phyloP scores from a whole-genome alignment of 306 rosid species.

The Boehmeria nivea region DNA sequence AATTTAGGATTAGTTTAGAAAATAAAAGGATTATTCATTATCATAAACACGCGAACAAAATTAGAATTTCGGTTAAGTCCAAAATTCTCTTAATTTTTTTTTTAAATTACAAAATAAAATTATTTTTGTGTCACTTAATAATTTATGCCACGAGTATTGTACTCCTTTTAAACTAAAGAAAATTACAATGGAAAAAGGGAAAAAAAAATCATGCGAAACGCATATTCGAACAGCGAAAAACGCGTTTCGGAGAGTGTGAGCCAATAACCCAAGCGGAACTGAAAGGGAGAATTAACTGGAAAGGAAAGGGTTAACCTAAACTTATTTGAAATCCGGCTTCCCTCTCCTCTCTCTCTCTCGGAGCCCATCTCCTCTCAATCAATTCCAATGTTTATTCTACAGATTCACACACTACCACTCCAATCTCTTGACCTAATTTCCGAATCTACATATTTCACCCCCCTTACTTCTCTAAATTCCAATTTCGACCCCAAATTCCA shows the following conservation, averaged over 20 bases:
- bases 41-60: too few relatives aligned
- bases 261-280: slow-evolving; percentile 20
- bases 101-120: too few relatives aligned
- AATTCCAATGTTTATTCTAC: too few relatives aligned
- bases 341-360: slow-evolving; percentile 2
- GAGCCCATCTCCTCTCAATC: not conserved
- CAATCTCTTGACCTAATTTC: slow-evolving; percentile 12
- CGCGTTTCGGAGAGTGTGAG: slow-evolving; percentile 4
- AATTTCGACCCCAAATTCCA: slow-evolving; percentile 20
- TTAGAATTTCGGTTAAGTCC: too few relatives aligned
- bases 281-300: slow-evolving; percentile 21
- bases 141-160: too few relatives aligned
- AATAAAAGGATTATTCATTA: too few relatives aligned
- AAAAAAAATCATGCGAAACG: not conserved
- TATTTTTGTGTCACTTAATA: too few relatives aligned
- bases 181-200: not conserved
- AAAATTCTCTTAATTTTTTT: too few relatives aligned
- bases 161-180: not conserved
- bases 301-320: slow-evolving; percentile 7
- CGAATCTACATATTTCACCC: not conserved
- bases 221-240: not conserved
- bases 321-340: slow-evolving; percentile 27
- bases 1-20: too few relatives aligned
- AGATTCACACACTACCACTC: slow-evolving; percentile 7
- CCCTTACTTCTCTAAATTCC: slow-evolving; percentile 2